Conservation (phyloP, 139 green algal genomes). For the Coccomyxa sp. region DNA sequence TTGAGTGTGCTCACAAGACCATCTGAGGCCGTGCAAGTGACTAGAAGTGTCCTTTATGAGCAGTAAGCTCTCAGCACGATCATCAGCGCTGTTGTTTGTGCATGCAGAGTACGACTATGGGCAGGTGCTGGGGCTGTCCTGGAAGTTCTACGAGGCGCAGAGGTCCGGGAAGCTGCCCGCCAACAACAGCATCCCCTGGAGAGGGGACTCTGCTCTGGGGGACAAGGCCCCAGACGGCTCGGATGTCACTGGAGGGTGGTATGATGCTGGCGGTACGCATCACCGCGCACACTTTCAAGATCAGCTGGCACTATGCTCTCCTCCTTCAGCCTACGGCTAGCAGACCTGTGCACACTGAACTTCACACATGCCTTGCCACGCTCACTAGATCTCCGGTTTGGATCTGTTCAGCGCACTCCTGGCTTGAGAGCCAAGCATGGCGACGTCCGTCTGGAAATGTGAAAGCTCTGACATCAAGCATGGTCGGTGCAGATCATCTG, state of each 20-base stretch:
- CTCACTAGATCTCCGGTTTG: too few species aligned
- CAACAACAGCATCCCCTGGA: constrained; percentile 43
- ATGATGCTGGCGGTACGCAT: constrained; percentile 41
- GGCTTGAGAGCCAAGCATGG: too few species aligned
- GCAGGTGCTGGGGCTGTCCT: constrained; percentile 24
- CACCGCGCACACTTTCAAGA: not conserved
- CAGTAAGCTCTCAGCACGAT: too few species aligned
- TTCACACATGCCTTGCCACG: too few species aligned
- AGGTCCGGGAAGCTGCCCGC: constrained; percentile 25
- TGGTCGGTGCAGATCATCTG: constrained; percentile 49
- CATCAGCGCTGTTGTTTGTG: too few species aligned
- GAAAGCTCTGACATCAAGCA: too few species aligned
- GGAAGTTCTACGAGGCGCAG: constrained; percentile 47
- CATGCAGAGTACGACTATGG: constrained; percentile 19
- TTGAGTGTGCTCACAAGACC: too few species aligned
- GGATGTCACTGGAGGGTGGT: constrained; percentile 48
- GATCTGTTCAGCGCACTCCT: too few species aligned
- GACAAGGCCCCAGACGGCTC: constrained; percentile 27
- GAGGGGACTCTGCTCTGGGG: constrained; percentile 39
- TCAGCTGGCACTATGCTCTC: not conserved
- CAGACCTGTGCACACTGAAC: too few species aligned
- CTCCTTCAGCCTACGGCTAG: not conserved
- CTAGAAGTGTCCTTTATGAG: too few species aligned
- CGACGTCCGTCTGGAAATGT: too few species aligned
- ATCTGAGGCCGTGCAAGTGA: too few species aligned